Percentiles rank a stretch among this genome's conserved stretches.
Conservation (phyloP, 2,329 filamentous ascomycete genomes). For the Calonectria pseudoreteaudii region DNA sequence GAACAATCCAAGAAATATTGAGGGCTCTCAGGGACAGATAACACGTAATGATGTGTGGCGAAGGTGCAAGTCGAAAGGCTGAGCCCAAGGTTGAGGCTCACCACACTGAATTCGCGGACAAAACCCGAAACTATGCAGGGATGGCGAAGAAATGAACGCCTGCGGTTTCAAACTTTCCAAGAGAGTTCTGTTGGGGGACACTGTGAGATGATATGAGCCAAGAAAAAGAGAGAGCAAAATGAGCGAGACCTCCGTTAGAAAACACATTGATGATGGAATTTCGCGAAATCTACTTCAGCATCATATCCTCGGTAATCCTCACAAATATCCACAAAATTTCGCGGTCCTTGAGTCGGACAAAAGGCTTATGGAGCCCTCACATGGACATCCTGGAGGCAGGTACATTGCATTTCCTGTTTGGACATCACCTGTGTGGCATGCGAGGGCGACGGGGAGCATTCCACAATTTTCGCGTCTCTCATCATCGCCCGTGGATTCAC, state of each 20-base stretch:
- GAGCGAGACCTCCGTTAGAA: not conserved
- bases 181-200: not conserved
- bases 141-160: slow-evolving; percentile 13
- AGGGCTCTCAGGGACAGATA: not conserved
- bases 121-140: slow-evolving; percentile 6
- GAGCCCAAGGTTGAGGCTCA: not conserved
- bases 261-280: slow-evolving; percentile 1
- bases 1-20: too few relatives aligned
- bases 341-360: not conserved
- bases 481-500: slow-evolving; percentile 13
- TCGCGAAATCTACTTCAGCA: not conserved
- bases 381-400: not conserved
- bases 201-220: not conserved
- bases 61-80: not conserved
- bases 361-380: not conserved
- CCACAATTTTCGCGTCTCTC: slow-evolving; percentile 16
- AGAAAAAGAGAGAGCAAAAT: not conserved
- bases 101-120: slow-evolving; percentile 12
- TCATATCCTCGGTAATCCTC: slow-evolving; percentile 19
- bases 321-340: slow-evolving; percentile 2
- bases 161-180: not conserved
- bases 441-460: not conserved
- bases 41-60: not conserved
- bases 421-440: slow-evolving; percentile 10
- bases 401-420: slow-evolving; percentile 1